Conservation (phyloP, 257 asterid species). For the Catharanthus roseus region DNA sequence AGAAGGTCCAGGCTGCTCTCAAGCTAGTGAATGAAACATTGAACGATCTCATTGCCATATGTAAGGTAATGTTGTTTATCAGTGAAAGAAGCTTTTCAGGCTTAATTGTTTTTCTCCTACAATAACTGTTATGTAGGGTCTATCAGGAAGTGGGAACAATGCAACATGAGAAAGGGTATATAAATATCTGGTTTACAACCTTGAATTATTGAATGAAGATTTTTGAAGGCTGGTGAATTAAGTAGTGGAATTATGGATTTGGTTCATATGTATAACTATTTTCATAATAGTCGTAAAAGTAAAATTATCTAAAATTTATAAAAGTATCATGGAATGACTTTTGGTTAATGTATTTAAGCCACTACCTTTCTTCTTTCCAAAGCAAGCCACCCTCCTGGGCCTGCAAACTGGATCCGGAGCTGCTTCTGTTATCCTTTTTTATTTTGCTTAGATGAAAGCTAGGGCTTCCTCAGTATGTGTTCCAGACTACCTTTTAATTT, state of each 20-base stretch:
- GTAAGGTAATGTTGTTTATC: constrained; percentile 57
- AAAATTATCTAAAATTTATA: background rate
- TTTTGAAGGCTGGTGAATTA: background rate
- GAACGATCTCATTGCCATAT: constrained; percentile 72
- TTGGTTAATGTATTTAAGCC: background rate
- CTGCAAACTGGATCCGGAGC: background rate
- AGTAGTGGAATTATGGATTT: background rate
- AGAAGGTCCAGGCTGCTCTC: constrained; percentile 76
- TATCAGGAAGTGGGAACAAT: background rate
- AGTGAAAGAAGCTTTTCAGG: background rate
- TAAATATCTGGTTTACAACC: background rate
- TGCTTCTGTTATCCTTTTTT: background rate
- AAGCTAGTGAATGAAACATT: constrained; percentile 76
- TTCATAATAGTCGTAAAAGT: background rate
- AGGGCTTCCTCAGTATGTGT: background rate
- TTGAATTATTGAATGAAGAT: background rate
- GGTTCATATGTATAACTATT: background rate
- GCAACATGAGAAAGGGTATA: background rate
- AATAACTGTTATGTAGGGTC: background rate
- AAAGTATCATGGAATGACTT: background rate
- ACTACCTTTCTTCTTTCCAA: background rate
- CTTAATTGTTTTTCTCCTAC: background rate
- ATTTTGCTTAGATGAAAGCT: background rate
- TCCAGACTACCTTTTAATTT: background rate
- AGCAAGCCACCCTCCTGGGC: background rate